Evolutionary conservation across 2,329 filamentous ascomycete species (phyloP).

Genomic region (Penicillium digitatum): DNA sequence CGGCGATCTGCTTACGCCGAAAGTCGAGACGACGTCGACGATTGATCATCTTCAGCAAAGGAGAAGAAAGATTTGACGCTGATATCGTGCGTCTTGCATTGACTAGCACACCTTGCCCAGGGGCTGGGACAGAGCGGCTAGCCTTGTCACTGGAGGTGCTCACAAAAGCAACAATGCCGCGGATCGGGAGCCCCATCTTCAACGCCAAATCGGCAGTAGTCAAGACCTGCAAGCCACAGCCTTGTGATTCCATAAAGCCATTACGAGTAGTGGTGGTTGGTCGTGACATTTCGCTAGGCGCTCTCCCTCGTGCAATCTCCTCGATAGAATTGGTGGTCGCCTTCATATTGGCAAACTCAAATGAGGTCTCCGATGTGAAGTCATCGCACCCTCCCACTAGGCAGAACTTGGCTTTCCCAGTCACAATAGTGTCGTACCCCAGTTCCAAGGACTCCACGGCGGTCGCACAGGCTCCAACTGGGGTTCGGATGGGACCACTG

Average conservation of each 20-base stretch:
- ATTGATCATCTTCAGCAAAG: slow-evolving; percentile 60
- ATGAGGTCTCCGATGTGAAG: slow-evolving; percentile 95
- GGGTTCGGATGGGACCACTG: slow-evolving; percentile 94
- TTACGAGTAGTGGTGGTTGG: slow-evolving; percentile 43
- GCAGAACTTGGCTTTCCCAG: slow-evolving; percentile 92
- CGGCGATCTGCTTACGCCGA: neutral
- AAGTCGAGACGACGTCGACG: slow-evolving; percentile 13
- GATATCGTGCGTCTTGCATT: slow-evolving; percentile 72
- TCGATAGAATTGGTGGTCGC: slow-evolving; percentile 95
- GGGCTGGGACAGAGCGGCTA: slow-evolving; percentile 88
- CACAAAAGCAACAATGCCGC: slow-evolving; percentile 83
- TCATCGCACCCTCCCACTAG: slow-evolving; percentile 97
- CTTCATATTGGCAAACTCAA: slow-evolving; percentile 99
- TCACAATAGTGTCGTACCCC: slow-evolving; percentile 92
- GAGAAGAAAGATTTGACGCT: slow-evolving; percentile 79
- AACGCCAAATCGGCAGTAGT: neutral
- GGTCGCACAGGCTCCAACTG: slow-evolving; percentile 92
- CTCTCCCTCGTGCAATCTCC: slow-evolving; percentile 87
- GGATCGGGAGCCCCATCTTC: slow-evolving; percentile 45
- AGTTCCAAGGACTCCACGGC: slow-evolving; percentile 94
- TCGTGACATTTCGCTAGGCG: slow-evolving; percentile 90
- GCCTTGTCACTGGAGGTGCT: slow-evolving; percentile 97
- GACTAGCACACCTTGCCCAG: slow-evolving; percentile 86
- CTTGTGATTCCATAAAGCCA: neutral
- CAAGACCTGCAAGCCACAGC: neutral